phyloP scores from a whole-genome alignment of 2,329 filamentous ascomycete species.

The Hypomyces perniciosus region DNA sequence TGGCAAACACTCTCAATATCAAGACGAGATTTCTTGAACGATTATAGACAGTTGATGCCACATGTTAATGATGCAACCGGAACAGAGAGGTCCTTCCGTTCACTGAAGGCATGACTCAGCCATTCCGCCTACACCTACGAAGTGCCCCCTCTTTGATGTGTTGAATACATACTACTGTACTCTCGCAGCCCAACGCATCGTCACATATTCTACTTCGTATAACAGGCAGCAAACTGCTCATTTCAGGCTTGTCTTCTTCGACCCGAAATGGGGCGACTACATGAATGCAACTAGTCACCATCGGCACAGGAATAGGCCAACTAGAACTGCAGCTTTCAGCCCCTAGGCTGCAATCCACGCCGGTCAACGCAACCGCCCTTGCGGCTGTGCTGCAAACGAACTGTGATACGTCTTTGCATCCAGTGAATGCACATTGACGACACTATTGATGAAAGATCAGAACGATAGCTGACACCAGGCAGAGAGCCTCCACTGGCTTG shows the following conservation, averaged over 20 bases:
- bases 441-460: neutral
- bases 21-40: too few relatives aligned
- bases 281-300: neutral
- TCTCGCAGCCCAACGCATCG: too few relatives aligned
- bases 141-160: too few relatives aligned
- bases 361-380: neutral
- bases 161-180: too few relatives aligned
- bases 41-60: too few relatives aligned
- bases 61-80: too few relatives aligned
- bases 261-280: conserved; percentile 2
- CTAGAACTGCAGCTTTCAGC: conserved; percentile 7
- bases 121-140: too few relatives aligned
- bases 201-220: too few relatives aligned
- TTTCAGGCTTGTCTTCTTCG: neutral
- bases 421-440: neutral
- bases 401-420: conserved; percentile 5
- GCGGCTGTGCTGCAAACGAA: neutral
- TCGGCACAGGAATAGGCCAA: conserved; percentile 6
- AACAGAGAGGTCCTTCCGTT: too few relatives aligned
- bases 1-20: too few relatives aligned
- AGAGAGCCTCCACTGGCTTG: conserved; percentile 8
- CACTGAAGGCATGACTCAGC: too few relatives aligned
- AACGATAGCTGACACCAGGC: conserved; percentile 9
- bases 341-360: conserved; percentile 4
- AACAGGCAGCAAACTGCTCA: too few relatives aligned